phyloP scores from a whole-genome alignment of 176 grass and related monocot species.

The Tillandsia fasciculata region DNA sequence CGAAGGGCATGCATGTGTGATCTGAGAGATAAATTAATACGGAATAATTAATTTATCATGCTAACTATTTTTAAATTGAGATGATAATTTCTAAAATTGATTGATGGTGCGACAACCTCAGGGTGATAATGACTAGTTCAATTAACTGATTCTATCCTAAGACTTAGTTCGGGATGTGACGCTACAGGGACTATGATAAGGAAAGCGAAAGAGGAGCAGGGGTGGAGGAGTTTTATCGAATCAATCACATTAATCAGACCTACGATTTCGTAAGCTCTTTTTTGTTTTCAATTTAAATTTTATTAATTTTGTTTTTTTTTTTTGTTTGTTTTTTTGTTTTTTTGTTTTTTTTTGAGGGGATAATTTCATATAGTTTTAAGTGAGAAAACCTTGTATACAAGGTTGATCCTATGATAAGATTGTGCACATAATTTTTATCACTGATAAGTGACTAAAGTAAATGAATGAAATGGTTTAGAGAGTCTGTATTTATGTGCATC shows the following conservation, averaged over 20 bases:
- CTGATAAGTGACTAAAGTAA: too few relatives aligned
- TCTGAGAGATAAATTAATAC: too few relatives aligned
- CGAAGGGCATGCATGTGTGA: too few relatives aligned
- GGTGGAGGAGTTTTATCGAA: constrained; percentile 23
- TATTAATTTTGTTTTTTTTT: neutral
- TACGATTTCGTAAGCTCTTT: constrained; percentile 18
- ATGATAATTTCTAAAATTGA: neutral
- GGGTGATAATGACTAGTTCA: too few relatives aligned
- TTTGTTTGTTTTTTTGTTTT: too few relatives aligned
- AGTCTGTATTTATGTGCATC: too few relatives aligned
- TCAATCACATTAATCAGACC: constrained; percentile 32
- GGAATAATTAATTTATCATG: too few relatives aligned
- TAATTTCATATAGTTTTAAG: neutral
- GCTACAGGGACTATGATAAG: constrained; percentile 26
- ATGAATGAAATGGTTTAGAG: too few relatives aligned
- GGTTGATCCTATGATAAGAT: too few relatives aligned
- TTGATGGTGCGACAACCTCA: neutral
- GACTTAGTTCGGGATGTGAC: neutral
- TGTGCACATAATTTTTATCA: too few relatives aligned
- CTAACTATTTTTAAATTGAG: neutral
- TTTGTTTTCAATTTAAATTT: neutral
- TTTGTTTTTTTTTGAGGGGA: too few relatives aligned
- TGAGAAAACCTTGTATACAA: neutral
- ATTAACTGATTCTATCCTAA: neutral
- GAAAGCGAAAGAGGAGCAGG: constrained; percentile 23